These are phyloP conservation scores for Populus pruinosa DNA, from an alignment of 345 rosid species.

Conservation along the genomic window DNA sequence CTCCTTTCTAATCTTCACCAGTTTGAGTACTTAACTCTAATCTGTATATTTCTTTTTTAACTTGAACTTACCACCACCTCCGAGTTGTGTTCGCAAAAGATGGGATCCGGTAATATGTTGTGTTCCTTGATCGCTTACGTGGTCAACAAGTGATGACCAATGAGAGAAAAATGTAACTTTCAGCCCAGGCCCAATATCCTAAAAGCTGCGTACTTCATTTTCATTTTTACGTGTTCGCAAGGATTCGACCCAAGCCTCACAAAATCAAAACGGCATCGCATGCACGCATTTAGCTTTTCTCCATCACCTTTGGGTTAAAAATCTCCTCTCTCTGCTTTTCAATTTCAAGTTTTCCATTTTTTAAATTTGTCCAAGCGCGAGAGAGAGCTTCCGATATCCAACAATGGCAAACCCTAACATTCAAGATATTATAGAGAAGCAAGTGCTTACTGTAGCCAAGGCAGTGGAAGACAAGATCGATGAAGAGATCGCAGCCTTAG, in stretches of 20 bases:
- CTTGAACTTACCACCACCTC: too few species aligned
- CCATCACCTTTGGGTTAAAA: not conserved
- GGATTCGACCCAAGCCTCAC: not conserved
- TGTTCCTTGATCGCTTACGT: too few species aligned
- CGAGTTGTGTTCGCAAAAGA: too few species aligned
- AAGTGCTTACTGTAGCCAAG: conserved; percentile 77
- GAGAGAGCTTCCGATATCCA: not conserved
- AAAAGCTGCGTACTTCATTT: too few species aligned
- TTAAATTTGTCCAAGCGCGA: not conserved
- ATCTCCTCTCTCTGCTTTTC: not conserved
- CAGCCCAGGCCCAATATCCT: not conserved
- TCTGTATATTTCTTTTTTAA: too few species aligned
- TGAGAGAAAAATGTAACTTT: not conserved
- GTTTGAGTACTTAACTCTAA: too few species aligned
- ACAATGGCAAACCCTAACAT: not conserved
- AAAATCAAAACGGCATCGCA: not conserved
- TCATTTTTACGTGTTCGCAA: too few species aligned
- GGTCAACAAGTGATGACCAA: too few species aligned
- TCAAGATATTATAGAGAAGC: conserved; percentile 77
- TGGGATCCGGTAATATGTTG: too few species aligned
- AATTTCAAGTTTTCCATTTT: not conserved
- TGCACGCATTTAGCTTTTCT: too few species aligned
- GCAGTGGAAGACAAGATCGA: conserved; percentile 90
- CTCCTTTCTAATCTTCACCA: too few species aligned
- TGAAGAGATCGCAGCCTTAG: conserved; percentile 80